Base-by-base conservation (phyloP, 495 filamentous ascomycete genomes). In the Annulohypoxylon moriforme region DNA sequence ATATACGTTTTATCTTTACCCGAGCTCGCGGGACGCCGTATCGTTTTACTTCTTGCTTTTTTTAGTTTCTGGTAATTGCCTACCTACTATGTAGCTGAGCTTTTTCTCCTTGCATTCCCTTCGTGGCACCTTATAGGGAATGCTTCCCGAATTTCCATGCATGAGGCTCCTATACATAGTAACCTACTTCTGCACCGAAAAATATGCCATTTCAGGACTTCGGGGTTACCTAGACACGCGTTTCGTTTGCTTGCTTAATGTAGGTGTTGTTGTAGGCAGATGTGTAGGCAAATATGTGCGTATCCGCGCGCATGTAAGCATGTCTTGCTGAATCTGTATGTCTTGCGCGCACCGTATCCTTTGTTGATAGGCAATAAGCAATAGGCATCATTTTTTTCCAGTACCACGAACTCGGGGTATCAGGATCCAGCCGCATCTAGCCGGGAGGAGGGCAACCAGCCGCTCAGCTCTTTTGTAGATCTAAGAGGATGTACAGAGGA, bases 61-160 rank as follows among this genome's bases (percentile, higher is more conserved):
- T 9, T 33, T 33, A 33, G 33, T 36, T 11, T 36, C 33, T 2
- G 31, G 31, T n/a, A n/a, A n/a, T n/a, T n/a, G n/a, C n/a, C n/a
- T n/a, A 33, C 31, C 31, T 33, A 33, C 31, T 33, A 33, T 34
- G 50, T 63, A 50, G 25, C 36, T 49, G 46, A 11, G 3, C 27
- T 57, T 18, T 20, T 2, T 24, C 34, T 40, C 29, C 9, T n/a
- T 34, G 6, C 27, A 16, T 50, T 27, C 53, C 36, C 59, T 59
- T 44, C 10, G 33, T 50, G 42, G 56, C 40, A 44, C 61, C 49
- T 42, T 25, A 46, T 61, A 25, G 64, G 70, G 70, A 66, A 69
- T 62, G 52, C 56, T 73, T 73, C 71, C 60, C 71, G 71, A 73
- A 73, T 33, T 73, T 69, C 71, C 62, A 73, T 73, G 71, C 66